Conservation (phyloP, 2,329 filamentous ascomycete species). For the Phialocephala sp. region DNA sequence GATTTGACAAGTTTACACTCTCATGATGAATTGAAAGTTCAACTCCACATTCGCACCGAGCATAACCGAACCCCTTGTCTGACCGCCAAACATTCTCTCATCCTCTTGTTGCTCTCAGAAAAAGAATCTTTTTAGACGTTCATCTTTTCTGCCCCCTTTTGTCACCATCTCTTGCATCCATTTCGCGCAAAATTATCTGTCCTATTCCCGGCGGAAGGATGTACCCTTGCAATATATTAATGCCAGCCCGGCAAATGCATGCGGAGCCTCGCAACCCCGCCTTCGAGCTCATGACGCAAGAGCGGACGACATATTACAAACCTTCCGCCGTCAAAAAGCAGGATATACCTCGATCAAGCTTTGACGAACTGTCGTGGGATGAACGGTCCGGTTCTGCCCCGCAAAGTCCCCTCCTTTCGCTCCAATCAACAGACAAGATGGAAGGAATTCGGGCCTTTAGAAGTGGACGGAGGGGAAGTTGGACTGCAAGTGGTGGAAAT, state of each 20-base stretch:
- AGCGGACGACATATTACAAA: background rate
- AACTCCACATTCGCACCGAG: background rate
- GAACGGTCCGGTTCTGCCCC: constrained; percentile 5
- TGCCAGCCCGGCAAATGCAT: background rate
- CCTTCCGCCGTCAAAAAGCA: no score
- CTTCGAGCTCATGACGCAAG: background rate
- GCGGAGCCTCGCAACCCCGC: constrained; percentile 7
- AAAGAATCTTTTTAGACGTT: background rate
- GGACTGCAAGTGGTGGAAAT: background rate
- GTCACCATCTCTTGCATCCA: background rate
- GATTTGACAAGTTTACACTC: background rate
- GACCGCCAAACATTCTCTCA: no score
- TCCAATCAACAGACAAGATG: background rate
- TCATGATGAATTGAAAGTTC: background rate
- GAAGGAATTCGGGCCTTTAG: background rate
- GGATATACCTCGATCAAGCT: background rate
- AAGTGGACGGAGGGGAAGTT: background rate
- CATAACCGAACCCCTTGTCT: background rate
- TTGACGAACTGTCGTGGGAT: background rate
- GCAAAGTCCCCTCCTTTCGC: background rate
- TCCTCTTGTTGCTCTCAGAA: background rate
- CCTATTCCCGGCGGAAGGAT: background rate
- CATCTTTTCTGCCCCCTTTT: background rate
- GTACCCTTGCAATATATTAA: background rate
- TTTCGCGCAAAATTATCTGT: background rate